phyloP scores from a whole-genome alignment of 2,329 filamentous ascomycete species.

The Mycosphaerella arachidis region DNA sequence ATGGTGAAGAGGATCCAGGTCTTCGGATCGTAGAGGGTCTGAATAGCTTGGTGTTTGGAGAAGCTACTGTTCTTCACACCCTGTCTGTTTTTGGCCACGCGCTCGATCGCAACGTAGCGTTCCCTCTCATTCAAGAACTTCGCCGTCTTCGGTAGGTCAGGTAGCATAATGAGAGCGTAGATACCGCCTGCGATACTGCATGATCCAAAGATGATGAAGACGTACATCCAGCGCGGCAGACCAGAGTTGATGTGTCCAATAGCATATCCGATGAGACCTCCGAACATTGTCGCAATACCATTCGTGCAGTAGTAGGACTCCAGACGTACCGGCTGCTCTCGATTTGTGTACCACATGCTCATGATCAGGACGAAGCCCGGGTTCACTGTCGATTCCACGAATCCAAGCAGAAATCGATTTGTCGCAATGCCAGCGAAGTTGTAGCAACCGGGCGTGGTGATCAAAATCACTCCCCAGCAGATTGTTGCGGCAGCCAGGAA shows the following conservation, averaged over 20 bases:
- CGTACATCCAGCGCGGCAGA: slow-evolving; percentile 52
- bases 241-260: slow-evolving; percentile 55
- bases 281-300: slow-evolving; percentile 58
- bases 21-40: slow-evolving; percentile 52
- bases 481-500: slow-evolving; percentile 41
- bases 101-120: slow-evolving; percentile 42
- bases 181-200: slow-evolving; percentile 37
- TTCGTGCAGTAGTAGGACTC: slow-evolving; percentile 57
- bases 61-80: slow-evolving; percentile 52
- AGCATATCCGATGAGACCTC: slow-evolving; percentile 56
- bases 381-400: slow-evolving; percentile 35
- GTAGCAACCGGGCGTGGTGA: slow-evolving; percentile 39
- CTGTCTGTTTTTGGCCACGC: slow-evolving; percentile 49
- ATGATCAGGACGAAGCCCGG: slow-evolving; percentile 37
- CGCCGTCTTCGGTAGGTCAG: slow-evolving; percentile 15
- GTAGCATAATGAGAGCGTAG: slow-evolving; percentile 27
- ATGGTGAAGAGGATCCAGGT: slow-evolving; percentile 57
- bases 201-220: slow-evolving; percentile 53
- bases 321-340: slow-evolving; percentile 50
- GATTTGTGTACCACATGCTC: slow-evolving; percentile 36
- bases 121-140: slow-evolving; percentile 17
- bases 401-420: slow-evolving; percentile 36
- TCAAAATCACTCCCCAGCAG: slow-evolving; percentile 39
- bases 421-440: slow-evolving; percentile 38
- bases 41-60: slow-evolving; percentile 39